Conservation (phyloP, 176 grass and related monocot species). For the Phoenix roebelenii region DNA sequence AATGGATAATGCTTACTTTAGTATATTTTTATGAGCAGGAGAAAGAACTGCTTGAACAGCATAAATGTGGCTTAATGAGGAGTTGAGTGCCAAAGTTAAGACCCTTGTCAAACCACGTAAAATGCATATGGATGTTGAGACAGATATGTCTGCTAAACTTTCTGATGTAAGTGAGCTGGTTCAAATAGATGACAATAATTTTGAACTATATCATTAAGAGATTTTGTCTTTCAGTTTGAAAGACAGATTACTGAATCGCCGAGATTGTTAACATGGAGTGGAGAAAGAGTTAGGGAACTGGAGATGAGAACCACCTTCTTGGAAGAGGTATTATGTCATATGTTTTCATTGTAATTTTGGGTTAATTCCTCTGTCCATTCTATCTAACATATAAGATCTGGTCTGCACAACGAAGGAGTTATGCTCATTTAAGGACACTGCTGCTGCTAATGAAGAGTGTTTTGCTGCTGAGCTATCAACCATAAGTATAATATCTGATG, state of each 20-base stretch:
- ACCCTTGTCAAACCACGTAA: constrained; percentile 48
- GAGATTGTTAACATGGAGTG: constrained; percentile 54
- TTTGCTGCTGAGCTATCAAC: constrained; percentile 63
- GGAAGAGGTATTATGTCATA: constrained; percentile 61
- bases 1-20: neutral
- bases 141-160: constrained; percentile 68
- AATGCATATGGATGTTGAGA: constrained; percentile 68
- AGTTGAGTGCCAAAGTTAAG: constrained; percentile 62
- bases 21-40: constrained; percentile 47
- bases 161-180: constrained; percentile 42
- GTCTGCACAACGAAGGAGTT: constrained; percentile 56
- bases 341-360: neutral
- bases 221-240: constrained; percentile 62
- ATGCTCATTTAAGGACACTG: constrained; percentile 54
- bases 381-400: neutral
- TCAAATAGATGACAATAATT: constrained; percentile 1
- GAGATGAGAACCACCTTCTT: constrained; percentile 62
- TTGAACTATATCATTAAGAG: neutral
- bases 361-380: neutral
- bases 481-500: constrained; percentile 25
- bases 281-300: constrained; percentile 49
- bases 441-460: constrained; percentile 65
- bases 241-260: constrained; percentile 63
- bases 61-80: constrained; percentile 82
- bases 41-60: constrained; percentile 78